Conservation (phyloP, 768 basidiomycete species). For the Podaxis sp. region DNA sequence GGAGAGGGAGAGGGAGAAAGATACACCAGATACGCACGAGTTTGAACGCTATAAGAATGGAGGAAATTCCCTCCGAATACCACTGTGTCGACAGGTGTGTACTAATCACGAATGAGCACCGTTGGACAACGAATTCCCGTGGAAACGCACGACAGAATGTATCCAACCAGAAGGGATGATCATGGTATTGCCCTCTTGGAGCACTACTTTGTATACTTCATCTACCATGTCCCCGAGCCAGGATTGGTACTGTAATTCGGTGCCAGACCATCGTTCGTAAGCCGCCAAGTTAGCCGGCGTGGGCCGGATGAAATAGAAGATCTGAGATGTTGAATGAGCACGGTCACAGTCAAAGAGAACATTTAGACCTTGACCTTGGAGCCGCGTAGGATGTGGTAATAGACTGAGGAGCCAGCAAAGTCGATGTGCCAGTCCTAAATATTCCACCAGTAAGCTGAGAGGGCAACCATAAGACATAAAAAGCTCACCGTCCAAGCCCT, state of each 20-base stretch:
- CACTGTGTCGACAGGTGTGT: slow-evolving; percentile 87
- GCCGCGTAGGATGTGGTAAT: slow-evolving; percentile 88
- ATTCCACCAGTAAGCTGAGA: background rate
- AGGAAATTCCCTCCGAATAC: slow-evolving; percentile 98
- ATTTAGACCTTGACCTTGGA: slow-evolving; percentile 55
- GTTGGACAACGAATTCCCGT: background rate
- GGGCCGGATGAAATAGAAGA: slow-evolving; percentile 94
- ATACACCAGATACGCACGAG: slow-evolving; percentile 50
- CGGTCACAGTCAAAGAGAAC: background rate
- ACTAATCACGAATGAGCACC: slow-evolving; percentile 38
- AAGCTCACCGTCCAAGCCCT: slow-evolving; percentile 88
- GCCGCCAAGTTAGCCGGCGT: slow-evolving; percentile 81
- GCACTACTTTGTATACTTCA: slow-evolving; percentile 81
- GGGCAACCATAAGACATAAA: background rate
- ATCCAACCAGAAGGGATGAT: slow-evolving; percentile 98
- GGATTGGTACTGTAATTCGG: slow-evolving; percentile 77
- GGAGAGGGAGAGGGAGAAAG: background rate
- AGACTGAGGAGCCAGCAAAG: slow-evolving; percentile 97
- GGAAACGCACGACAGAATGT: slow-evolving; percentile 79
- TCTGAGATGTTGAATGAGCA: slow-evolving; percentile 34
- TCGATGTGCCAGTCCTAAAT: slow-evolving; percentile 95
- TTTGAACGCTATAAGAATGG: slow-evolving; percentile 85
- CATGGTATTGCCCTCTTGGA: slow-evolving; percentile 80
- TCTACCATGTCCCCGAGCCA: slow-evolving; percentile 96
- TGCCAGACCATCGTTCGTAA: slow-evolving; percentile 93